Evolutionary conservation across 2,329 filamentous ascomycete species (phyloP), one percentile per base, ranked within the genome.

Genomic region (Trichophyton simii): DNA sequence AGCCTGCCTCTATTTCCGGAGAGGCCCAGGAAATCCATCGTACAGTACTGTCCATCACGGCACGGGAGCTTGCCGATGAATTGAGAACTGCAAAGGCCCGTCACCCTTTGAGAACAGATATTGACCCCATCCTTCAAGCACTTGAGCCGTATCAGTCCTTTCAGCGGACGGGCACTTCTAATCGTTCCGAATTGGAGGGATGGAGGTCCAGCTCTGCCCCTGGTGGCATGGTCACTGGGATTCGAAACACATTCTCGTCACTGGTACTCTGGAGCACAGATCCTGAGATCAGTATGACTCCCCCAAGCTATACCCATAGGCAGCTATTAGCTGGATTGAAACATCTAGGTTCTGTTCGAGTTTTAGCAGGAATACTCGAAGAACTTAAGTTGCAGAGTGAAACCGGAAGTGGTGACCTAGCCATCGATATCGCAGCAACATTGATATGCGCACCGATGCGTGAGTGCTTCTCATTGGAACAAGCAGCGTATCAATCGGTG

Each of bases 11-110:
- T 1, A 82, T 80, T 60, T 83, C 81, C 1, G 77, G 79, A 52
- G 83, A 86, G 61, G 82, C 82, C 22, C 78, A 81, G 66, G 78
- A 80, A 18, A 85, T 85, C 73, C 83, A 86, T 67, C 76, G 76
- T 38, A 82, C 81, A 0, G 82, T 87, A 52, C 69, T 86, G 8
- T 78, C 76, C 8, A 83, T 84, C 63, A 77, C 82, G 0, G 79
- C 81, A 0, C 76, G 75, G 36, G 74, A 76, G 0, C 70, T 85
- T 2, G 77, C 80, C 62, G 75, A 76, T 61, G 79, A 79, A 59
- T 74, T 85, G 41, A 78, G 77, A 62, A 78, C 78, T 11, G 69
- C 83, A 31, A 77, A 78, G 55, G 72, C 74, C 38, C 76, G 77
- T 48, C 75, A 81, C 59, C 77, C 80, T 2, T 73, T 73, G 7